Evolutionary conservation across 2,329 filamentous ascomycete species (phyloP), one percentile per base, ranked within the genome.

Genomic region (Mollisiaceae sp.): DNA sequence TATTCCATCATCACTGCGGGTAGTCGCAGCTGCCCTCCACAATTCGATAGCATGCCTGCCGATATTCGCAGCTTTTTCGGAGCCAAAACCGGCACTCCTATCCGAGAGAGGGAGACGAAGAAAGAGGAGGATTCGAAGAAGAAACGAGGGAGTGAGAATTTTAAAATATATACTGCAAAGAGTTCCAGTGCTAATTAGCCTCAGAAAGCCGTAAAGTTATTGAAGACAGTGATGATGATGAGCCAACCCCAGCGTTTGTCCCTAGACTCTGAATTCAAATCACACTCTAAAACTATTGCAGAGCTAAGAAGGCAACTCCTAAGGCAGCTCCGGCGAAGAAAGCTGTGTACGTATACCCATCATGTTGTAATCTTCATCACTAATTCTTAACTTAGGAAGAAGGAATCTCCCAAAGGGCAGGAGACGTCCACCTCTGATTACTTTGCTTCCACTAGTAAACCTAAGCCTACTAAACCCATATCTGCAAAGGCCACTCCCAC

Each of bases 1-100:
- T 35, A 54, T 18, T 54, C 50, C 24, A 32, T 20, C 11, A 35
- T 15, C 50, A 32, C 18, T 18, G 15, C 50, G 2, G 11, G 8
- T 35, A 32, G 18, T 32, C 22, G 4, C 27, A 35, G 14, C 5
- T 4, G 12, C 8, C 8, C 2, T 20, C 35, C 12, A 27, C 2
- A 22, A 55, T 22, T 39, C 24, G 20, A 52, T 64, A 73, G 56
- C 52, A 97, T 97, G 93, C 88, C 93, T 62, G 92, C 71, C 68
- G 94, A 98, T 79, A 98, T 97, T 75, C 86, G 94, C 75, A 93
- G 85, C 73, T 98, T 97, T 80, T 97, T 98, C 81, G 89, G 90
- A 63, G 88, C 91, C 67, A 93, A 93, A 78, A 86, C 87, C 60
- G 84, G 85, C 69, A 80, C 84, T 54, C 80, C 85, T 18, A 79